phyloP scores from a whole-genome alignment of 352 stramenopile genomes.

The Pythium phragmitis region DNA sequence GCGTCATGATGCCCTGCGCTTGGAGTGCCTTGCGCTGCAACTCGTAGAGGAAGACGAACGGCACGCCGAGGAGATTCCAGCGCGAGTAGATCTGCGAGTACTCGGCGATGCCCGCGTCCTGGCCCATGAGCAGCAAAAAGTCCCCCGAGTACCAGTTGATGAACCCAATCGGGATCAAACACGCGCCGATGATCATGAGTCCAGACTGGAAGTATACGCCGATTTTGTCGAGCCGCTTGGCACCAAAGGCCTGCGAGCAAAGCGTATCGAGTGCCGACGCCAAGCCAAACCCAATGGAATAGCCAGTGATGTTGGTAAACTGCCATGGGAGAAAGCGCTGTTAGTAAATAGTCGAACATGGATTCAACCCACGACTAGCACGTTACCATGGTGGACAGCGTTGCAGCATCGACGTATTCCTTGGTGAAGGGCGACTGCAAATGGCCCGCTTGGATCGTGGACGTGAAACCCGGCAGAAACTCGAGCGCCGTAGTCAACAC shows the following conservation, averaged over 20 bases:
- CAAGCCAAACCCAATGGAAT: slow-evolving; percentile 65
- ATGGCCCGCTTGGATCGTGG: slow-evolving; percentile 66
- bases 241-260: slow-evolving; percentile 64
- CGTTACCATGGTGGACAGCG: slow-evolving; percentile 65
- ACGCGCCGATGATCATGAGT: slow-evolving; percentile 46
- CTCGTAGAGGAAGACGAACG: slow-evolving; percentile 76
- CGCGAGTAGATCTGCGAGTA: slow-evolving; percentile 52
- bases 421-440: slow-evolving; percentile 54
- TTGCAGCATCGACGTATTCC: slow-evolving; percentile 63
- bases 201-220: slow-evolving; percentile 72
- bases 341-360: neutral
- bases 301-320: slow-evolving; percentile 68
- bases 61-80: slow-evolving; percentile 58
- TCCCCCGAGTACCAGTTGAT: slow-evolving; percentile 52
- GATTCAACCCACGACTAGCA: neutral
- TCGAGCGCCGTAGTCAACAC: slow-evolving; percentile 47
- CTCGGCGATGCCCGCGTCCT: slow-evolving; percentile 46
- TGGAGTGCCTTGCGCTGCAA: slow-evolving; percentile 66
- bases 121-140: slow-evolving; percentile 51
- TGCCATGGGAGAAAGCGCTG: neutral
- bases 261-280: slow-evolving; percentile 75
- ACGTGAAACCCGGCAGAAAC: slow-evolving; percentile 54
- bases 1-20: slow-evolving; percentile 64
- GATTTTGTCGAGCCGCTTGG: slow-evolving; percentile 51
- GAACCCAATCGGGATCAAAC: slow-evolving; percentile 44